A percentile compares a stretch with the other conserved stretches of the same genome.
Conservation (phyloP, 2,329 filamentous ascomycete genomes). For the Penicillium sp. region DNA sequence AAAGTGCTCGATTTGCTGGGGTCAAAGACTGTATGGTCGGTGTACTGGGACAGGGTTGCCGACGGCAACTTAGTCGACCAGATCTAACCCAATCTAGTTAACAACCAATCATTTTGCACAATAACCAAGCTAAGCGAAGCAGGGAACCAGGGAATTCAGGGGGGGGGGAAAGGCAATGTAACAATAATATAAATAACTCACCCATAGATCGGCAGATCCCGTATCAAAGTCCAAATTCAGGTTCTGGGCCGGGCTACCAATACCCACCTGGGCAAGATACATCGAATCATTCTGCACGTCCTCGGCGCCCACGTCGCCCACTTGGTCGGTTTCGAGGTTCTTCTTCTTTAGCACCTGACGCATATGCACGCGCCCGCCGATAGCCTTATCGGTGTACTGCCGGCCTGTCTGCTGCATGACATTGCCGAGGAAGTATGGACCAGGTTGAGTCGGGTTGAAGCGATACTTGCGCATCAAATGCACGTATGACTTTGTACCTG, state of each 20-base stretch:
- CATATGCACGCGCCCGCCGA: constrained; percentile 53
- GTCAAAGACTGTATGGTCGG: constrained; percentile 59
- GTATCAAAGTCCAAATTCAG: constrained; percentile 69
- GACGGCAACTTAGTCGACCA: constrained; percentile 55
- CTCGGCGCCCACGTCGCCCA: constrained; percentile 58
- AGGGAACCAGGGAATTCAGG: neutral
- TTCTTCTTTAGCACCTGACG: constrained; percentile 55
- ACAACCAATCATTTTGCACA: constrained; percentile 5
- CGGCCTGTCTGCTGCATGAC: constrained; percentile 52
- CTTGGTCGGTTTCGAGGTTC: constrained; percentile 31
- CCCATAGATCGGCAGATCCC: constrained; percentile 70
- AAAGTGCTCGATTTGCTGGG: constrained; percentile 63
- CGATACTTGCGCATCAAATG: constrained; percentile 62
- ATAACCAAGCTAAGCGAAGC: constrained; percentile 7
- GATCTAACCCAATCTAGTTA: constrained; percentile 40
- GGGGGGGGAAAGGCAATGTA: neutral
- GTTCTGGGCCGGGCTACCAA: constrained; percentile 66
- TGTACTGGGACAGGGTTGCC: constrained; percentile 32
- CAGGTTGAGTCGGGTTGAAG: constrained; percentile 62
- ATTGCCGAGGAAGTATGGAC: constrained; percentile 59
- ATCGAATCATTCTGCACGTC: constrained; percentile 68
- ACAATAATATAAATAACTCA: constrained; percentile 32
- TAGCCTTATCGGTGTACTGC: constrained; percentile 45
- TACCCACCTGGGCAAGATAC: constrained; percentile 64
- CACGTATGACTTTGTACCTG: constrained; percentile 65